Evolutionary conservation across 2,329 filamentous ascomycete genomes (phyloP).

Genomic region (Hypoxylon sp.): DNA sequence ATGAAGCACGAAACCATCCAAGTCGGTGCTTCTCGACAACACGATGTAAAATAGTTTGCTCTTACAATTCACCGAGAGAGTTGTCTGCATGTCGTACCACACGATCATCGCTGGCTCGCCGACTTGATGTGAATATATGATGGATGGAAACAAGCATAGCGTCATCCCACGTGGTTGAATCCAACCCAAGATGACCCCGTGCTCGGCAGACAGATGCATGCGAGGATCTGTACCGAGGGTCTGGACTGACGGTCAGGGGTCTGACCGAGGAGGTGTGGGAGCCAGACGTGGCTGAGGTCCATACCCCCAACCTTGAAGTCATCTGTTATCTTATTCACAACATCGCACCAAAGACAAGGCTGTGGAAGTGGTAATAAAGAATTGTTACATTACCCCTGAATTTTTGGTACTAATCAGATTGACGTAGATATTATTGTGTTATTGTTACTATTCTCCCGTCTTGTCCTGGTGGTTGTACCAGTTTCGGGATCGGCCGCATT

Average conservation of each 20-base stretch:
- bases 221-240: slow-evolving; percentile 44
- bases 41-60: slow-evolving; percentile 51
- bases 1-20: slow-evolving; percentile 34
- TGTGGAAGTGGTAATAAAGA: slow-evolving; percentile 6
- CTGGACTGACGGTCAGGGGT: slow-evolving; percentile 40
- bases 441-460: slow-evolving; percentile 9
- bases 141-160: slow-evolving; percentile 7
- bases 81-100: slow-evolving; percentile 10
- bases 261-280: slow-evolving; percentile 38
- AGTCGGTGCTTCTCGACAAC: slow-evolving; percentile 41
- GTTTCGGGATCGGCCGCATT: slow-evolving; percentile 24
- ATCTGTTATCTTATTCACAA: slow-evolving; percentile 9
- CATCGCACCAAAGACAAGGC: slow-evolving; percentile 29
- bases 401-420: slow-evolving; percentile 7
- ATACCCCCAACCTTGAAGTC: not conserved
- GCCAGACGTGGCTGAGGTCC: slow-evolving; percentile 31
- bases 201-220: slow-evolving; percentile 35
- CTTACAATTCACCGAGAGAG: slow-evolving; percentile 35
- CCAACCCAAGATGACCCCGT: slow-evolving; percentile 19
- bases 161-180: slow-evolving; percentile 33
- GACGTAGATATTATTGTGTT: not conserved
- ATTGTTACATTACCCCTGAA: slow-evolving; percentile 3
- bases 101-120: slow-evolving; percentile 2
- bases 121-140: slow-evolving; percentile 17
- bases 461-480: slow-evolving; percentile 1